Conservation (phyloP, 441 rosid species). For the California macrophylla region DNA sequence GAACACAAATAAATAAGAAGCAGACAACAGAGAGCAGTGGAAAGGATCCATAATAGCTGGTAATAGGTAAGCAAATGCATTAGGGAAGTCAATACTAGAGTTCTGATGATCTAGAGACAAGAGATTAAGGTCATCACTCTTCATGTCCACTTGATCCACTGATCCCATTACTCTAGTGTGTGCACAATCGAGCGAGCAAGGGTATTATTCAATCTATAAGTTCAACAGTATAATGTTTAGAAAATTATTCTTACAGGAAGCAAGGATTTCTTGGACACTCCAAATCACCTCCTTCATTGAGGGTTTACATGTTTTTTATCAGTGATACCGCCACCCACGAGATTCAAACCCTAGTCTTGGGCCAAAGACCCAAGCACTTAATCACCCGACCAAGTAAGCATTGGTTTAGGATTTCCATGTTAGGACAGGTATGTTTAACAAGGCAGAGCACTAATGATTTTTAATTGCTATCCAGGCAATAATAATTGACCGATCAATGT, state of each 20-base stretch:
- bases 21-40: not conserved
- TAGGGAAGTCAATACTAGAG: not conserved
- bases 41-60: conserved; percentile 1
- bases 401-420: not conserved
- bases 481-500: not conserved
- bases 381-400: not conserved
- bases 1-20: not conserved
- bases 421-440: not conserved
- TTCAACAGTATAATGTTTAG: not conserved
- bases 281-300: not conserved
- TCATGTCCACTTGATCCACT: not conserved
- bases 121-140: not conserved
- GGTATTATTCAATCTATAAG: not conserved
- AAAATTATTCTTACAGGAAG: not conserved
- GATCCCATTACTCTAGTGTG: not conserved
- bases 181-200: not conserved
- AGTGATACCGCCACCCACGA: not conserved
- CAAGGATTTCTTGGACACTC: conserved; percentile 1
- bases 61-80: not conserved
- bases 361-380: not conserved
- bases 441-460: not conserved
- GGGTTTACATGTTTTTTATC: not conserved
- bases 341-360: not conserved
- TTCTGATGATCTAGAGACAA: not conserved
- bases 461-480: not conserved